Base-by-base conservation (phyloP, 768 basidiomycete species). In the Lactifluus hygrophoroides region DNA sequence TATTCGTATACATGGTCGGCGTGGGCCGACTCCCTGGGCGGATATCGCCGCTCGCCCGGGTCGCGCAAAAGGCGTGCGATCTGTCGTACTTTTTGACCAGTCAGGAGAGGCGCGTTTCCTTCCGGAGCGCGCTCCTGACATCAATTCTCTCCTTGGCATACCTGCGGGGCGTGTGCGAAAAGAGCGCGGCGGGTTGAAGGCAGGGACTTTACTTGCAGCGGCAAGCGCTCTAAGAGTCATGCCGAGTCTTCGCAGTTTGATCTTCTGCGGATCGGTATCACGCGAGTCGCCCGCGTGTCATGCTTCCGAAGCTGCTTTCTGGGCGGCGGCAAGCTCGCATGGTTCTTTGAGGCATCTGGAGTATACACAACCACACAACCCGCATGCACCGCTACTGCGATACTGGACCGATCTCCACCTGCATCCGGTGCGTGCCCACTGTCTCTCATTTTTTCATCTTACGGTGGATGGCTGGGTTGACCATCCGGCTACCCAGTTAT, bases 41-140 rank as follows among this genome's bases (percentile, higher is more conserved):
- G 42, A 50, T 38, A 47, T 62, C 35, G 42, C 52, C 16, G 23
- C 40, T 3, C 51, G 57, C 21, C 52, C 52, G 11, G 27, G 54
- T 51, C 52, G 42, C 34, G 53, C 57, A 2, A 34, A 34, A 7
- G 42, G 52, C 14, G 34, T 62, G 7, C 57, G 57, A 13, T 45
- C 46, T 23, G 46, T 62, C 32, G 42, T 44, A 2, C 47, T 58
- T 3, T 47, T 61, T 5, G 60, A 62, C 17, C 50, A 38, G 2
- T 46, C 38, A 3, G 54, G 38, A n/a, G 35, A 35, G 28, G 30
- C 25, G n/a, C 59, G 50, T 14, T 35, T 42, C 13, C 16, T 50
- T 34, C 55, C 55, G 19, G 46, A 49, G 35, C 55, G 55, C 10
- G 38, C 40, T 19, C 51, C 51, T 5, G 8, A 14, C 30, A 28